phyloP scores from a whole-genome alignment of 345 rosid species.

The Brassica rapa region DNA sequence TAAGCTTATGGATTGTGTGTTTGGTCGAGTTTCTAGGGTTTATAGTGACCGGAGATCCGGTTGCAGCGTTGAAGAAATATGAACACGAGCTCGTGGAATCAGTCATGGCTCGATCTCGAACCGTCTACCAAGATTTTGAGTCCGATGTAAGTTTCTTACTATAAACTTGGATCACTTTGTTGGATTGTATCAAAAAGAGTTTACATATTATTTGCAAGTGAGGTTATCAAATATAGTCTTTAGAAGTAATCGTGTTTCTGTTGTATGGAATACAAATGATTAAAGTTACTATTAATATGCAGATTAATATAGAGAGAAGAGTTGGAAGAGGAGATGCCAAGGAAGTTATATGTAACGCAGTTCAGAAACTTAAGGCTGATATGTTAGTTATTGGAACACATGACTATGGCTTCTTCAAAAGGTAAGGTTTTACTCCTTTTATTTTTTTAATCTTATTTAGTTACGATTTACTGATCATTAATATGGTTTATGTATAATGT shows the following conservation, averaged over 20 bases:
- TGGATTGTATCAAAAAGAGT: not conserved
- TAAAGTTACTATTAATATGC: not conserved
- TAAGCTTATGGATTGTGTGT: not conserved
- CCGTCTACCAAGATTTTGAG: constrained; percentile 50
- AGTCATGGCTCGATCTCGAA: constrained; percentile 77
- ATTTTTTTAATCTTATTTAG: not conserved
- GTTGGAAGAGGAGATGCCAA: constrained; percentile 85
- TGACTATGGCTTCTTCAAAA: constrained; percentile 92
- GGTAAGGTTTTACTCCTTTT: constrained; percentile 37
- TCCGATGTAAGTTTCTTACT: constrained; percentile 4
- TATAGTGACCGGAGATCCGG: constrained; percentile 55
- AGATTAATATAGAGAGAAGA: constrained; percentile 58
- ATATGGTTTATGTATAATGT: constrained; percentile 6
- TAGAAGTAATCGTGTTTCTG: not conserved
- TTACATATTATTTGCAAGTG: not conserved
- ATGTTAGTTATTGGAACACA: constrained; percentile 91
- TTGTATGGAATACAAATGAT: not conserved
- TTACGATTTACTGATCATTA: not conserved
- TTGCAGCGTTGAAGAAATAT: constrained; percentile 52
- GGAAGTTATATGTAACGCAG: constrained; percentile 71
- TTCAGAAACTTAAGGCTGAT: constrained; percentile 72
- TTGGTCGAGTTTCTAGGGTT: constrained; percentile 46
- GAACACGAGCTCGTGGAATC: constrained; percentile 55
- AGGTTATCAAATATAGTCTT: not conserved
- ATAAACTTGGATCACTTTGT: not conserved